Evolutionary conservation across 306 rosid genomes (phyloP).

Genomic region (Dryas drummondii): DNA sequence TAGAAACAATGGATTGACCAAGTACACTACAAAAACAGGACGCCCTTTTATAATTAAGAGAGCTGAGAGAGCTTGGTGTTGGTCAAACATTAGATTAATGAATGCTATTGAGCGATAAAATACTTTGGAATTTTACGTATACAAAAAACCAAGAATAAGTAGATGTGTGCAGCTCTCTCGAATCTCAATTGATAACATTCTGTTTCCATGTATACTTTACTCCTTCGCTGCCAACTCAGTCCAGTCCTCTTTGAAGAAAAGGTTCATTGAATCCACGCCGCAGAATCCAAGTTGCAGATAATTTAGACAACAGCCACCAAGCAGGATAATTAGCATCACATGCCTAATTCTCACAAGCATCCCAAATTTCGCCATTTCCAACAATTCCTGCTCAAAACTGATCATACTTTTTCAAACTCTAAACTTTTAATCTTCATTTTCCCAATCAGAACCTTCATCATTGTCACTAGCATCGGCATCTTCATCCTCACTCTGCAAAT

Average conservation of each 20-base stretch:
- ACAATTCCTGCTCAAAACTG: neutral
- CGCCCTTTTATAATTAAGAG: neutral
- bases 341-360: neutral
- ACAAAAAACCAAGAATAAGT: neutral
- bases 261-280: neutral
- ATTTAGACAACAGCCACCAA: neutral
- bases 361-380: neutral
- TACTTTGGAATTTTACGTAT: neutral
- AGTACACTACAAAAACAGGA: neutral
- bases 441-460: constrained; percentile 24
- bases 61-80: too few relatives aligned
- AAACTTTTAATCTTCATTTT: constrained; percentile 17
- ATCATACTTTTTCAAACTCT: constrained; percentile 2
- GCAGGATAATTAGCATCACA: neutral
- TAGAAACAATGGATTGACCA: neutral
- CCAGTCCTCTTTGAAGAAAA: constrained; percentile 1
- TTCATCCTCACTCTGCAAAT: constrained; percentile 61
- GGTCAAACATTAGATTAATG: too few relatives aligned
- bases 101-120: neutral
- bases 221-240: neutral
- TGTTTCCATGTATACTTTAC: neutral
- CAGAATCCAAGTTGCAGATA: neutral
- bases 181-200: neutral
- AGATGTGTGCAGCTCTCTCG: neutral
- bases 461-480: constrained; percentile 29